phyloP scores from a whole-genome alignment of 164 flowering plant species.

The Platanus orientalis region DNA sequence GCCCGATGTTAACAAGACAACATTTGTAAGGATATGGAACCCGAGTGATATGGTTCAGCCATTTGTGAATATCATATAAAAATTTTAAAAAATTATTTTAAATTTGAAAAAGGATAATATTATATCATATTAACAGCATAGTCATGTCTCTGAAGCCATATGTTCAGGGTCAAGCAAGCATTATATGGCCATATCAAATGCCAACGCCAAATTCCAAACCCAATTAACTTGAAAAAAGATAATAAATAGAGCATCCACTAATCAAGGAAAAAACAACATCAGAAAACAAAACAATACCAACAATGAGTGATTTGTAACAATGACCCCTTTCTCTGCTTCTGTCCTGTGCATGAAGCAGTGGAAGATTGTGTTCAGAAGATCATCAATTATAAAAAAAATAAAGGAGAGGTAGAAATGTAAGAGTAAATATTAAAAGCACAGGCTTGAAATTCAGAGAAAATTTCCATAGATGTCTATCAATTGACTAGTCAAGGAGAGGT shows the following conservation, averaged over 20 bases:
- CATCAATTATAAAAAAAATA: not conserved
- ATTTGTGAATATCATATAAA: too few species aligned
- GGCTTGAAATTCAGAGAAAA: not conserved
- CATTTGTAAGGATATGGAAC: too few species aligned
- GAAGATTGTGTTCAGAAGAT: not conserved
- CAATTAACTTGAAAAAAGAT: not conserved
- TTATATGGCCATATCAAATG: not conserved
- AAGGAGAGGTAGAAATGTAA: not conserved
- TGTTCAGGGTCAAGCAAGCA: not conserved
- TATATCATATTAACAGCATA: too few species aligned
- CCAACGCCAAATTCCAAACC: not conserved
- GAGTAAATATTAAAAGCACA: not conserved
- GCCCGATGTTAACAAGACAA: too few species aligned
- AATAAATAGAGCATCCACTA: not conserved
- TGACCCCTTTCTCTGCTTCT: conserved; percentile 94
- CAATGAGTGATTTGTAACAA: conserved; percentile 84
- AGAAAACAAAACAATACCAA: conserved; percentile 34
- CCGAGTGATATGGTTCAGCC: too few species aligned
- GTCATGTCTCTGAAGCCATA: not conserved
- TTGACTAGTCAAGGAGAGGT: not conserved
- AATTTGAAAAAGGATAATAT: too few species aligned
- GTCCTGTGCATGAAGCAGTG: conserved; percentile 49
- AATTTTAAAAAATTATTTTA: too few species aligned
- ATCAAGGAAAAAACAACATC: not conserved
- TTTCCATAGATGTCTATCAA: not conserved